Conservation (phyloP, 495 filamentous ascomycete genomes). For the Penicillium angulare region DNA sequence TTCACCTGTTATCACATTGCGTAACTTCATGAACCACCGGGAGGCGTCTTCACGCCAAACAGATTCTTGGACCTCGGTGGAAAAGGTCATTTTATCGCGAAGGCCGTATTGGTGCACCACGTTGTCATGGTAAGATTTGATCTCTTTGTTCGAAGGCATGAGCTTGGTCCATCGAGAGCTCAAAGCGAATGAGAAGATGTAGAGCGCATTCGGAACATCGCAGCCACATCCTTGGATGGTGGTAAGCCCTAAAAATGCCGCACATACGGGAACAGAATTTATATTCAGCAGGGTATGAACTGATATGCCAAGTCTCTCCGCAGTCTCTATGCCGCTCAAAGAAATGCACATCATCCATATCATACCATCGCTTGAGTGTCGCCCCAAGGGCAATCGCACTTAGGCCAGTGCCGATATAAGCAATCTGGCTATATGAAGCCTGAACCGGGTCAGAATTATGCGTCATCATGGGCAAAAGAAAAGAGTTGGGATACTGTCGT, state of each 20-base stretch:
- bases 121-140: conserved; percentile 36
- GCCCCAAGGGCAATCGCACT: conserved; percentile 26
- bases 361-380: conserved; percentile 31
- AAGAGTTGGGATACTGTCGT: too few relatives aligned
- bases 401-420: conserved; percentile 27
- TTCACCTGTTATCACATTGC: background rate
- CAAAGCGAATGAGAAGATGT: conserved; percentile 43
- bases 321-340: conserved; percentile 23
- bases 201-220: background rate
- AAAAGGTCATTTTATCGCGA: background rate
- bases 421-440: background rate
- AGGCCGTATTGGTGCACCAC: background rate
- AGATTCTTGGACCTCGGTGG: background rate
- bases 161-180: conserved; percentile 45
- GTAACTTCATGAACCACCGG: background rate
- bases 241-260: background rate
- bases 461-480: too few relatives aligned
- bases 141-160: conserved; percentile 42
- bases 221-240: background rate
- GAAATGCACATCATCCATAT: conserved; percentile 25
- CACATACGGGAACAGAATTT: background rate
- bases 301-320: conserved; percentile 33
- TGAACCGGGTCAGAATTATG: too few relatives aligned
- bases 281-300: conserved; percentile 38
- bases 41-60: background rate